Conservation (phyloP, 768 basidiomycete genomes). For the Suillus bovinus region DNA sequence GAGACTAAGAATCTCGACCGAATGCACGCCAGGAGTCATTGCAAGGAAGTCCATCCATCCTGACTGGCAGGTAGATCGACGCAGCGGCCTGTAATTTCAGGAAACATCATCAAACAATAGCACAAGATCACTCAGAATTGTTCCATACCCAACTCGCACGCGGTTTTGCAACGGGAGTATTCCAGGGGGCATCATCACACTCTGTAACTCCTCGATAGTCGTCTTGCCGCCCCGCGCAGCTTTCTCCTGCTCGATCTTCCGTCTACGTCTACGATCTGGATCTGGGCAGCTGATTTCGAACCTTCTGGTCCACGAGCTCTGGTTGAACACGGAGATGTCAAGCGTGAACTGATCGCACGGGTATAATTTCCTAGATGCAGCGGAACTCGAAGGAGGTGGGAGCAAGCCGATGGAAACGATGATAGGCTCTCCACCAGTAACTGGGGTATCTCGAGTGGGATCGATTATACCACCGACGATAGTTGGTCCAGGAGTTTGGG, state of each 20-base stretch:
- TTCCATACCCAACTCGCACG: constrained; percentile 73
- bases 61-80: constrained; percentile 82
- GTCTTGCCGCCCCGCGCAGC: constrained; percentile 17
- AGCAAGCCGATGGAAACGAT: constrained; percentile 68
- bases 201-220: constrained; percentile 28
- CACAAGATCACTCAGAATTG: not conserved
- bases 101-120: constrained; percentile 9
- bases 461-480: constrained; percentile 44
- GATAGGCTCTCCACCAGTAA: constrained; percentile 51
- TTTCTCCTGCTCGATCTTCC: constrained; percentile 36
- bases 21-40: constrained; percentile 75
- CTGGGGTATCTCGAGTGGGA: constrained; percentile 20
- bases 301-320: constrained; percentile 69
- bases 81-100: constrained; percentile 55
- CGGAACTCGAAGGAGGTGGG: constrained; percentile 22
- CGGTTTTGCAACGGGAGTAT: constrained; percentile 77
- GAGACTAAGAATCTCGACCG: constrained; percentile 68
- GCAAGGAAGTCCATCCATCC: constrained; percentile 87
- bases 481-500: constrained; percentile 58
- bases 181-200: constrained; percentile 46
- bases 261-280: constrained; percentile 42
- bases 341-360: constrained; percentile 76
- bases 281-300: constrained; percentile 77
- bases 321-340: constrained; percentile 88
- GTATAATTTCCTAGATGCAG: constrained; percentile 50